A percentile compares a stretch with the other conserved stretches of the same genome.
These are phyloP conservation scores for Amauroascus niger DNA, from an alignment of 2,329 filamentous ascomycete species.

Conservation along the genomic window DNA sequence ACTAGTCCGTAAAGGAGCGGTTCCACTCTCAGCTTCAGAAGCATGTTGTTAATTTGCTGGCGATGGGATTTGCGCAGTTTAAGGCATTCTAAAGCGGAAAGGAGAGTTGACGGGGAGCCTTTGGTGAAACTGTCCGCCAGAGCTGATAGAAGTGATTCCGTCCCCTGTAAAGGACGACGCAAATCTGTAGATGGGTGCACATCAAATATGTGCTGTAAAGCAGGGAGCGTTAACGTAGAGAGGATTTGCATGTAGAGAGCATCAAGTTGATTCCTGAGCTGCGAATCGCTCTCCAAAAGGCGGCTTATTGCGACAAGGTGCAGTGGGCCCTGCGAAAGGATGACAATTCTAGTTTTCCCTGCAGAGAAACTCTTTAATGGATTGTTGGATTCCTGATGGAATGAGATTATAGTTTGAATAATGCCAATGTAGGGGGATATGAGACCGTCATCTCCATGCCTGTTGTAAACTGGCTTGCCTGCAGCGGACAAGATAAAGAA, in stretches of 20 bases:
- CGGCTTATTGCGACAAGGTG: slow-evolving; percentile 91
- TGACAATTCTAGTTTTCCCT: slow-evolving; percentile 74
- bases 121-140: slow-evolving; percentile 89
- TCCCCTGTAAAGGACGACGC: slow-evolving; percentile 78
- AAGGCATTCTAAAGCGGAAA: slow-evolving; percentile 89
- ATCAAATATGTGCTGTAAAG: slow-evolving; percentile 75
- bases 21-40: slow-evolving; percentile 66
- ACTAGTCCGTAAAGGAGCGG: slow-evolving; percentile 86
- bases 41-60: slow-evolving; percentile 72
- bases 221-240: slow-evolving; percentile 84
- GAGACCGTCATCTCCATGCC: slow-evolving; percentile 80
- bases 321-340: slow-evolving; percentile 73
- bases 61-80: slow-evolving; percentile 81
- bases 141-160: slow-evolving; percentile 80
- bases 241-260: slow-evolving; percentile 97
- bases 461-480: slow-evolving; percentile 93
- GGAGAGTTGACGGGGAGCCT: slow-evolving; percentile 77
- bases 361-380: slow-evolving; percentile 74
- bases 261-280: slow-evolving; percentile 78
- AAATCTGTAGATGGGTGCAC: slow-evolving; percentile 90
- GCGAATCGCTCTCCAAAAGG: slow-evolving; percentile 81
- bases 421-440: slow-evolving; percentile 93
- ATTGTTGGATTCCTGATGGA: slow-evolving; percentile 75
- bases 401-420: slow-evolving; percentile 94
- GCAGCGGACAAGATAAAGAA: slow-evolving; percentile 94